Conservation (phyloP, 148 eudicot species). For the Camellia japonica region DNA sequence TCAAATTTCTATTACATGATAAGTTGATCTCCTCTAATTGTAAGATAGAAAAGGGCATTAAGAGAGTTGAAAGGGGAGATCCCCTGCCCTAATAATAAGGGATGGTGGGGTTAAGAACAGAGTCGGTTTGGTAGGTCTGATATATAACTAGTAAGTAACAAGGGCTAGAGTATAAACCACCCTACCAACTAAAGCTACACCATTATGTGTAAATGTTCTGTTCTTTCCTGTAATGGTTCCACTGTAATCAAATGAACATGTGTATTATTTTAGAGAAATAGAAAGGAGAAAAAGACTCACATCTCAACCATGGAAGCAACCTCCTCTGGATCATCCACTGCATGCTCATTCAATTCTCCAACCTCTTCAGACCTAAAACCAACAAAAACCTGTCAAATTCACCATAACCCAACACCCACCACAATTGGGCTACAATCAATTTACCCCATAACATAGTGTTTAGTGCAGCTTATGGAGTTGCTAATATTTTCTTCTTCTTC, state of each 20-base stretch:
- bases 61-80: no score
- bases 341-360: conserved; percentile 59
- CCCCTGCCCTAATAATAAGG: not conserved
- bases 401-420: not conserved
- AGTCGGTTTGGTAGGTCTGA: not conserved
- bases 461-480: no score
- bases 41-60: no score
- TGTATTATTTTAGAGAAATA: not conserved
- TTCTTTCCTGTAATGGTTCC: not conserved
- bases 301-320: conserved; percentile 72
- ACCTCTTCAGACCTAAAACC: conserved; percentile 46
- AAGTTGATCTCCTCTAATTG: no score
- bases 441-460: not conserved
- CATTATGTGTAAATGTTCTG: not conserved
- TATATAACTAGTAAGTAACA: not conserved
- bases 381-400: not conserved
- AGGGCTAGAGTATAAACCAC: not conserved
- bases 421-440: not conserved
- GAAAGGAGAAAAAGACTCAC: conserved; percentile 40
- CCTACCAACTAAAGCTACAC: not conserved
- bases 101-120: not conserved
- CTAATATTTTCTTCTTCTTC: no score
- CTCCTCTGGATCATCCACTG: conserved; percentile 70
- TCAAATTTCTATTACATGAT: no score
- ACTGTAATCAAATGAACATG: not conserved